These are phyloP conservation scores for Mycogone perniciosa DNA, from an alignment of 2,329 filamentous ascomycete genomes.

Conservation along the genomic window DNA sequence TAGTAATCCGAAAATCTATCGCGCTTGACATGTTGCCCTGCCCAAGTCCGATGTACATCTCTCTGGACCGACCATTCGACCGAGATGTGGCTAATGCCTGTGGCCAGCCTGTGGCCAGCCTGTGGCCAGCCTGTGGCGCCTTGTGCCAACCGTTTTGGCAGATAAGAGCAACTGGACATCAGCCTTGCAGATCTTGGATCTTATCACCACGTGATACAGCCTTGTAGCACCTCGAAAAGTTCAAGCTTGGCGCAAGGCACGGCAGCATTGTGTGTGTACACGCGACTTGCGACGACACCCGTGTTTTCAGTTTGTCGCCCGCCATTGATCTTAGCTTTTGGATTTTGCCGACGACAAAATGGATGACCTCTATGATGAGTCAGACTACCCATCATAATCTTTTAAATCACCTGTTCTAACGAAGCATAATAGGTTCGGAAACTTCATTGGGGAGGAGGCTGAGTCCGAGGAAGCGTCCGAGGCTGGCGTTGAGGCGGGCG, in stretches of 20 bases:
- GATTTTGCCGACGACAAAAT: constrained; percentile 40
- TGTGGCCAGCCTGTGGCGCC: too few relatives aligned
- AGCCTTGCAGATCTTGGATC: constrained; percentile 1
- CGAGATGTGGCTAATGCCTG: too few relatives aligned
- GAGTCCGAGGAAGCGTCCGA: constrained; percentile 82
- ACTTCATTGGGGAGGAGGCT: constrained; percentile 91
- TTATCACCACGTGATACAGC: constrained; percentile 14
- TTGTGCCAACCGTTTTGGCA: not conserved
- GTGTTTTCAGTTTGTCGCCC: constrained; percentile 15
- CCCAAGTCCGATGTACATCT: too few relatives aligned
- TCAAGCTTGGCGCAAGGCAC: constrained; percentile 6
- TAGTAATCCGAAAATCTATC: too few relatives aligned
- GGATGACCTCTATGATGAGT: constrained; percentile 99
- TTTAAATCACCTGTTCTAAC: not conserved
- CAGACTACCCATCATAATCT: constrained; percentile 21
- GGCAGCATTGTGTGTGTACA: constrained; percentile 7
- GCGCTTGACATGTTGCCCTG: too few relatives aligned
- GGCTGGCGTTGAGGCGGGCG: constrained; percentile 64
- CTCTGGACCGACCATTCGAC: too few relatives aligned
- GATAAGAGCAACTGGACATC: constrained; percentile 3
- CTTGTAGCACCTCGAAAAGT: constrained; percentile 12
- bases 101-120: too few relatives aligned
- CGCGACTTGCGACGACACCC: constrained; percentile 14
- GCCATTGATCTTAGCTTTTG: constrained; percentile 17
- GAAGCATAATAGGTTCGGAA: constrained; percentile 67